Percentiles rank a stretch among this genome's conserved stretches.
These are phyloP conservation scores for Trametes cubensis DNA, from an alignment of 768 basidiomycete species.

Conservation along the genomic window DNA sequence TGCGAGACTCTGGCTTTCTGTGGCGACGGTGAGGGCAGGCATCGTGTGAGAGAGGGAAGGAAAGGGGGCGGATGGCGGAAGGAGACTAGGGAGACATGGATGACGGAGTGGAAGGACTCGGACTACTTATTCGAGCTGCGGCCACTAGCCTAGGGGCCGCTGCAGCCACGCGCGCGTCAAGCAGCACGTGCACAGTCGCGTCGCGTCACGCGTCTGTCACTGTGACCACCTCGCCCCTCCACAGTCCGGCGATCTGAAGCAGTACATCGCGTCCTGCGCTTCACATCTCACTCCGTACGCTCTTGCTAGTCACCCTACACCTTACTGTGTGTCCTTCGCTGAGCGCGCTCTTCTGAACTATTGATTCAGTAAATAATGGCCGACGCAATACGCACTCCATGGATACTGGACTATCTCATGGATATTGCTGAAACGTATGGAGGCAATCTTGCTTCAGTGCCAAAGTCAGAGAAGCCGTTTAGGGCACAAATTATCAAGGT, in stretches of 20 bases:
- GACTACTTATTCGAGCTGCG: neutral
- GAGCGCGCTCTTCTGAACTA: neutral
- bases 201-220: slow-evolving; percentile 21
- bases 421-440: slow-evolving; percentile 55
- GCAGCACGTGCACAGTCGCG: slow-evolving; percentile 12
- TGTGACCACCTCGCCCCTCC: neutral
- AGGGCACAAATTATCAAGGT: slow-evolving; percentile 67
- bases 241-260: neutral
- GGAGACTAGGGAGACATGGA: slow-evolving; percentile 8
- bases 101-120: slow-evolving; percentile 6
- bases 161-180: neutral
- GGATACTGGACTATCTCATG: slow-evolving; percentile 60
- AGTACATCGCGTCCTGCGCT: neutral
- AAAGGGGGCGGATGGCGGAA: slow-evolving; percentile 2
- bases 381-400: slow-evolving; percentile 45
- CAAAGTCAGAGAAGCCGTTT: slow-evolving; percentile 41
- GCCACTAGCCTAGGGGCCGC: neutral
- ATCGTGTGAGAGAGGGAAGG: neutral
- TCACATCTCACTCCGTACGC: neutral
- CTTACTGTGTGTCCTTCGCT: neutral
- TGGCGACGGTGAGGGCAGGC: slow-evolving; percentile 8
- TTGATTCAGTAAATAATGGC: slow-evolving; percentile 39
- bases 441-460: slow-evolving; percentile 42
- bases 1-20: neutral
- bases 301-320: neutral